These are phyloP conservation scores for Escallonia rubra DNA, from an alignment of 129 eudicot species.

Conservation along the genomic window DNA sequence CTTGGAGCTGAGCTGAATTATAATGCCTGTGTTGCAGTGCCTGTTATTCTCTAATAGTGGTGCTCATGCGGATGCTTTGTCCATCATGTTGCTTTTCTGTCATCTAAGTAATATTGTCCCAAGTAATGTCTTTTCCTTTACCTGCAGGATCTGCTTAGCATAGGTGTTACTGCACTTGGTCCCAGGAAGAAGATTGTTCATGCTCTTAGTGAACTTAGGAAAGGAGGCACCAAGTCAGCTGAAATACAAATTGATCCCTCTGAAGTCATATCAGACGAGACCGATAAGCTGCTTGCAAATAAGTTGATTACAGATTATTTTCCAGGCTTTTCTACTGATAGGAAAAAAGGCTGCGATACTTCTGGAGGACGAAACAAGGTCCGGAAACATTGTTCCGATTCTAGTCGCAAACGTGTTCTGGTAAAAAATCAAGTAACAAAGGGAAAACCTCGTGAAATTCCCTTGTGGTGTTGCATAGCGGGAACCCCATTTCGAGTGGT, in stretches of 20 bases:
- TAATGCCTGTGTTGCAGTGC: not conserved
- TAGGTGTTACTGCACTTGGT: constrained; percentile 93
- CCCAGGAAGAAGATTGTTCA: constrained; percentile 88
- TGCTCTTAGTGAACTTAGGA: constrained; percentile 52
- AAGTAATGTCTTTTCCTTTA: not conserved
- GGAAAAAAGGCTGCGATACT: constrained; percentile 21
- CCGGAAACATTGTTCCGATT: constrained; percentile 25
- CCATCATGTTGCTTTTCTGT: not conserved
- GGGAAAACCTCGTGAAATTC: constrained; percentile 54
- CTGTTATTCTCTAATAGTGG: not conserved
- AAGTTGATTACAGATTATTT: constrained; percentile 81
- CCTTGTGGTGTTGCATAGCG: constrained; percentile 76
- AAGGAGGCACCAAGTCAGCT: constrained; percentile 13
- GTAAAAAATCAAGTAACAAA: constrained; percentile 28
- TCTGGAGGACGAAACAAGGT: constrained; percentile 23
- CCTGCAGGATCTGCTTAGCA: constrained; percentile 62
- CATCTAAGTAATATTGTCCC: not conserved
- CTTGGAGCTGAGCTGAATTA: not conserved
- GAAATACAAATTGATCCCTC: constrained; percentile 20
- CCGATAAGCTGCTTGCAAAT: constrained; percentile 33
- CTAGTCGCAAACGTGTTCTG: constrained; percentile 21
- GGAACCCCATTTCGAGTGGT: constrained; percentile 94
- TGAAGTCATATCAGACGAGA: constrained; percentile 25
- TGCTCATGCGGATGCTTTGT: not conserved
- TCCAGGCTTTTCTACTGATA: constrained; percentile 43